These are phyloP conservation scores for Fomitopsis schrenkii DNA, from an alignment of 1,284 basidiomycete genomes.

Conservation along the genomic window DNA sequence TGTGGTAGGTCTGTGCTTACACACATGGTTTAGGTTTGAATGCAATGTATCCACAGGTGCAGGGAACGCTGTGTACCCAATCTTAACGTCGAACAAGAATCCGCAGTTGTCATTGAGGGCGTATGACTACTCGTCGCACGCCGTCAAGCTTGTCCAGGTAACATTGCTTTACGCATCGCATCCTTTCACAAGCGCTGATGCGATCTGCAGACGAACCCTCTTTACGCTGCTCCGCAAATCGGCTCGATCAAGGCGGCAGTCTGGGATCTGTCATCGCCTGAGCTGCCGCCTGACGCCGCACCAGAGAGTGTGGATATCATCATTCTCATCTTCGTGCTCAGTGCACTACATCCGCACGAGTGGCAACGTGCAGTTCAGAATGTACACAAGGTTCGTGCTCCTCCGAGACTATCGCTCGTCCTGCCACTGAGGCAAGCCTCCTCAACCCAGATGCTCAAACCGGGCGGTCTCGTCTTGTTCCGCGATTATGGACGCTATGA, in stretches of 20 bases:
- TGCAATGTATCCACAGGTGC: slow-evolving; percentile 50
- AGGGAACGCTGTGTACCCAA: slow-evolving; percentile 92
- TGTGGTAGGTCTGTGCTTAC: slow-evolving; percentile 54
- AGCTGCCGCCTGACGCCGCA: slow-evolving; percentile 62
- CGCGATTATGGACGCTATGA: slow-evolving; percentile 97
- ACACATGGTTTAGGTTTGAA: slow-evolving; percentile 4
- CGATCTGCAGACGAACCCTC: slow-evolving; percentile 50
- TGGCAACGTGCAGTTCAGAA: slow-evolving; percentile 89
- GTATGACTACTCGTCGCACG: slow-evolving; percentile 90
- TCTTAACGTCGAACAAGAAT: slow-evolving; percentile 82
- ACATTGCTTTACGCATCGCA: neutral
- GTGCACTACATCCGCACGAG: slow-evolving; percentile 91
- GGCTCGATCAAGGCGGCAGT: slow-evolving; percentile 80
- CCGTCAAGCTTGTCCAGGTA: slow-evolving; percentile 89
- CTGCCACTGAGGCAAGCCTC: neutral
- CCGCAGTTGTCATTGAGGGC: slow-evolving; percentile 70
- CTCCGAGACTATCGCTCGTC: neutral
- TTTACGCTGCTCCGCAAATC: slow-evolving; percentile 66
- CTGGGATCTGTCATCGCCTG: slow-evolving; percentile 83
- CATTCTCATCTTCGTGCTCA: slow-evolving; percentile 93
- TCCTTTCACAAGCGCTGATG: neutral
- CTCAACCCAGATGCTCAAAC: slow-evolving; percentile 79
- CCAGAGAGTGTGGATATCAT: slow-evolving; percentile 80
- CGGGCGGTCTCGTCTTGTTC: slow-evolving; percentile 80
- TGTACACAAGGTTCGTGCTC: slow-evolving; percentile 56